Evolutionary conservation across 345 rosid genomes (phyloP), one percentile per base, ranked within the genome.

Genomic region (Lepidium aucheri): DNA sequence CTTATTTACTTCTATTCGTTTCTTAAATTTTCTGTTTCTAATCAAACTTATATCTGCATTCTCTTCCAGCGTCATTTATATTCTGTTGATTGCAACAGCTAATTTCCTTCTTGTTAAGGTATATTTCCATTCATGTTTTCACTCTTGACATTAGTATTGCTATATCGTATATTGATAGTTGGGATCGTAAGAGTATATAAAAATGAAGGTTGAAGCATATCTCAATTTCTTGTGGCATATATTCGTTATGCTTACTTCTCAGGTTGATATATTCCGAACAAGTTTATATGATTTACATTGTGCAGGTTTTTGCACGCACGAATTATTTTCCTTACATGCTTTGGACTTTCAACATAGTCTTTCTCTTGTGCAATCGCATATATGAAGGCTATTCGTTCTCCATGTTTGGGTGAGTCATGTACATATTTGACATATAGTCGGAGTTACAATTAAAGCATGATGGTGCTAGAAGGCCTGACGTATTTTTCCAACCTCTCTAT

Each of bases 351-450:
- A 90, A 90, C 81, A 30, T 88, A 39, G 78, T 81, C 72, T 84
- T 90, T 52, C 97, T 93, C 75, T 56, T 88, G 28, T 82, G 81
- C 63, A 90, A 88, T 68, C 98, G 98, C 53, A 77, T 93, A 63
- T 93, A 85, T 53, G 85, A 83, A 72, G 98, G 98, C 39, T 93
- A 93, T 67, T 78, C 94, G 6, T 93, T 93, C 80, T 83, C 97
- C 50, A 59, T 60, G 15, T 81, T 88, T 15, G 94, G 98, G 98
- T 90, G 69, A 84, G 98, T 76, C 6, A 41, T 74, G n/a, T 36
- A 9, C 14, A 70, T 7, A 17, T 30, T 42, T 65, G 50, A 13
- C 30, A 36, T 11, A 3, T 9, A 7, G 8, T 45, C 60, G 54
- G 14, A 61, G 15, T 47, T 46, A 14, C 46, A 66, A 53, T 70